Percentiles rank a stretch among this genome's conserved stretches.
phyloP scores from a whole-genome alignment of 331 rosid genomes.

The Pyracantha coccinea region DNA sequence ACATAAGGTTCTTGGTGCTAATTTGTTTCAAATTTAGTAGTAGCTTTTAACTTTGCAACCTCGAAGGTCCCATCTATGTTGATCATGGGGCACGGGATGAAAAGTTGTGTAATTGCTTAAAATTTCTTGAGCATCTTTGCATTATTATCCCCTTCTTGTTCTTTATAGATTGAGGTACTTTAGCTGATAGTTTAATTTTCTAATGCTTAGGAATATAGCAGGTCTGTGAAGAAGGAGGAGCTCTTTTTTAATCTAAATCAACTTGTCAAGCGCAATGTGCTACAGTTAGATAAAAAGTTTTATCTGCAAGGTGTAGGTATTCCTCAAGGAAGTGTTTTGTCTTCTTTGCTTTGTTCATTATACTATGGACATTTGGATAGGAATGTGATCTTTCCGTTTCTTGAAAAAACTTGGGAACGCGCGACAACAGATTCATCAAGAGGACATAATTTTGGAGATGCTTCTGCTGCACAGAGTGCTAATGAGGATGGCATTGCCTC shows the following conservation, averaged over 20 bases:
- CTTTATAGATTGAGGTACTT: neutral
- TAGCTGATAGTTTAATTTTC: conserved; percentile 8
- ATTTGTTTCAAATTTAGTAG: too few relatives aligned
- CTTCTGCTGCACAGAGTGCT: conserved; percentile 15
- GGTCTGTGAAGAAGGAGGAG: conserved; percentile 31
- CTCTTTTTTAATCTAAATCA: conserved; percentile 38
- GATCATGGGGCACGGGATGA: neutral
- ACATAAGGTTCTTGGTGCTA: neutral
- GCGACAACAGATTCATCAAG: neutral
- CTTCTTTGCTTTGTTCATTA: conserved; percentile 76
- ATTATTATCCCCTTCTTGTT: neutral
- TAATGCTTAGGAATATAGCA: conserved; percentile 40
- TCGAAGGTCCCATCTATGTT: neutral
- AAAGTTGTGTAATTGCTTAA: neutral
- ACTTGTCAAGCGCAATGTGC: conserved; percentile 72
- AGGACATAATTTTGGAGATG: neutral
- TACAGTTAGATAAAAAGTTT: conserved; percentile 61
- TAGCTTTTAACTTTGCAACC: neutral
- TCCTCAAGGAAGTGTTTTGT: conserved; percentile 88
- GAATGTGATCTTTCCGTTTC: conserved; percentile 66
- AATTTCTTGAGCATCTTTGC: neutral
- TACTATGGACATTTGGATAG: conserved; percentile 72
- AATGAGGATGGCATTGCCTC: conserved; percentile 14
- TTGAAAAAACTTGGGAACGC: conserved; percentile 34
- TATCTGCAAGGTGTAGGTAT: conserved; percentile 78